These are phyloP conservation scores for Mortierella sp. DNA, from an alignment of 371 early-diverging fungal species.

Conservation along the genomic window DNA sequence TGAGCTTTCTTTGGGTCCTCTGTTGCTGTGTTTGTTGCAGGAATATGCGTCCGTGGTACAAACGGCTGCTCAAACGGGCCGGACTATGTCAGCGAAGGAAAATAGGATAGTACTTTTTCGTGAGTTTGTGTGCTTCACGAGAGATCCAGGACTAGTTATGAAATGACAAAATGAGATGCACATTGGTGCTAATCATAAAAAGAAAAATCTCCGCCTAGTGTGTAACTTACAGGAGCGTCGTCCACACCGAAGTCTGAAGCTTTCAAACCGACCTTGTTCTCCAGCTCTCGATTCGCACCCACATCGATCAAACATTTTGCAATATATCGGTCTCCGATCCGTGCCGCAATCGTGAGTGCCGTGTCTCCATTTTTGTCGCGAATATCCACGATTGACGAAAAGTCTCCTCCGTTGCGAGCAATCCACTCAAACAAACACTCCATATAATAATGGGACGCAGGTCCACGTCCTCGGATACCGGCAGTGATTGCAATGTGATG, in stretches of 20 bases:
- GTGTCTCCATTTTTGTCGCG: slow-evolving; percentile 91
- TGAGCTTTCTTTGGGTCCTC: neutral
- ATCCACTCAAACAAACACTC: slow-evolving; percentile 73
- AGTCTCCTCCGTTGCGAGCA: slow-evolving; percentile 60
- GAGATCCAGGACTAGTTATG: neutral
- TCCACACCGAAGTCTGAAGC: slow-evolving; percentile 69
- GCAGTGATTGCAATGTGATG: slow-evolving; percentile 88
- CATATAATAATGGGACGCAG: slow-evolving; percentile 81
- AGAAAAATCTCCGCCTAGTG: too few species aligned
- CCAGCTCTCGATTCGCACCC: slow-evolving; percentile 79
- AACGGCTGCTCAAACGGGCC: too few species aligned
- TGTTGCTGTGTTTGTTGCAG: neutral
- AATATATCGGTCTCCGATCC: slow-evolving; percentile 74
- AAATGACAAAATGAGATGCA: neutral
- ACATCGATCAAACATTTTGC: slow-evolving; percentile 77
- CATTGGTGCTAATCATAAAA: too few species aligned
- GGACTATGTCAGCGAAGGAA: too few species aligned
- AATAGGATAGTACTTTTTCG: too few species aligned
- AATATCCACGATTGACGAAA: slow-evolving; percentile 69
- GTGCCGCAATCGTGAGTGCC: slow-evolving; percentile 88
- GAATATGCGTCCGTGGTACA: neutral
- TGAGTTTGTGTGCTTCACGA: too few species aligned
- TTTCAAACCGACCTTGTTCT: slow-evolving; percentile 79
- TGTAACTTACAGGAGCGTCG: slow-evolving; percentile 35
- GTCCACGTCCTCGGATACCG: slow-evolving; percentile 66